Evolutionary conservation across 179 eudicot species (phyloP).

Genomic region (Beta lomatogona): DNA sequence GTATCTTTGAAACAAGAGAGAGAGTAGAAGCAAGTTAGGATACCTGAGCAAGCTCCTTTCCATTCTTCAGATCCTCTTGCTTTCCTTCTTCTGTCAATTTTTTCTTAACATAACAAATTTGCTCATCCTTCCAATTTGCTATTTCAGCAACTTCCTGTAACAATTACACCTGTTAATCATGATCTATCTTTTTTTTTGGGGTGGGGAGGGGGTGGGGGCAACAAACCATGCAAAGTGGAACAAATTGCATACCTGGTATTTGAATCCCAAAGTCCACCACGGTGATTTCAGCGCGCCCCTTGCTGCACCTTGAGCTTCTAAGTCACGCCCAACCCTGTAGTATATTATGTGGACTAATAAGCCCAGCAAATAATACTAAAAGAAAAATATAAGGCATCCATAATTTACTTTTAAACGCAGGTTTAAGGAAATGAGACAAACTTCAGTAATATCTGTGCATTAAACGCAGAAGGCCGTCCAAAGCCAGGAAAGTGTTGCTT

Average conservation of each 20-base stretch:
- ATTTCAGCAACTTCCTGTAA: slow-evolving; percentile 80
- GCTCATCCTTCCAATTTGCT: slow-evolving; percentile 95
- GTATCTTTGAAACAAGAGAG: not conserved
- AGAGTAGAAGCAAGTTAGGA: not conserved
- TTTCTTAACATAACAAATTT: slow-evolving; percentile 67
- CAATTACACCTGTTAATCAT: slow-evolving; percentile 3
- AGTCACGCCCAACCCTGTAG: slow-evolving; percentile 72
- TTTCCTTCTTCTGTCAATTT: slow-evolving; percentile 79
- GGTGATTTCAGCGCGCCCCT: slow-evolving; percentile 89
- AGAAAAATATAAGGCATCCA: not conserved
- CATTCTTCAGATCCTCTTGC: slow-evolving; percentile 72
- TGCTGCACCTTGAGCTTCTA: slow-evolving; percentile 89
- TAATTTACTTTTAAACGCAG: not conserved
- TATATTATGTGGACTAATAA: not conserved
- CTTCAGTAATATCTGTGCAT: slow-evolving; percentile 81
- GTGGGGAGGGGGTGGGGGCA: not conserved
- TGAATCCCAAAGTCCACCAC: slow-evolving; percentile 98
- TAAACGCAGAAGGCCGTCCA: slow-evolving; percentile 93
- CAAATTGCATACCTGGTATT: slow-evolving; percentile 59
- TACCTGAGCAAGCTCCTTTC: slow-evolving; percentile 91
- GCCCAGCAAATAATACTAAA: not conserved
- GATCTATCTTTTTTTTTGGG: not conserved
- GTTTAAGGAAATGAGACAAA: slow-evolving; percentile 32
- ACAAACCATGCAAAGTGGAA: not conserved
- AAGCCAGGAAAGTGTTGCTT: slow-evolving; percentile 96